Evolutionary conservation across 352 stramenopile genomes (phyloP), one percentile per base, ranked within the genome.

Genomic region (Pythium aquatile): DNA sequence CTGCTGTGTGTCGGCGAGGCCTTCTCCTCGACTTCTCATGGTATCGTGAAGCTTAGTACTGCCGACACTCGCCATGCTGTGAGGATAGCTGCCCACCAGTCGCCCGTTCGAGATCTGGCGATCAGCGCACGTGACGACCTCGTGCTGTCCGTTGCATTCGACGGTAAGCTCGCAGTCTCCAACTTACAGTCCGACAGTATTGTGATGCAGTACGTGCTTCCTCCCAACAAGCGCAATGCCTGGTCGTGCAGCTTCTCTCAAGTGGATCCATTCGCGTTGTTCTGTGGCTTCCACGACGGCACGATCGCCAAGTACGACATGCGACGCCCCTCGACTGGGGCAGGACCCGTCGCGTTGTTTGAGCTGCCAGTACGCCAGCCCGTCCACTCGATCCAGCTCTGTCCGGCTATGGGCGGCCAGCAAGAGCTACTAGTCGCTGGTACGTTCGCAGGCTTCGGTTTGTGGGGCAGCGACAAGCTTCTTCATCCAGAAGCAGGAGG

Each of bases 1-100:
- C 74, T 80, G 56, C 5, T 91, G 17, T 91, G 79, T 49, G 68
- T 89, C 16, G 79, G 78, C 11, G 82, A 88, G 17, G 65, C 72
- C 32, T 40, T 87, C 9, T 53, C 40, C 20, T 20, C 58, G 24
- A 68, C 35, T 26, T 72, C 64, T 46, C 66, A 77, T 61, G 79
- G 79, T 14, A 61, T 88, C 32, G 11, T 80, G n/a, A 76, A 81
- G 71, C 32, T 90, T 3, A 84, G 68, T 30, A 53, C 69, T 7
- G 55, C 71, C 17, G 75, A 87, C 60, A 44, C 74, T 4, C 74
- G 63, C 1, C 70, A 77, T 44, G 55, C 60, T 2, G 47, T 70
- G 14, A 55, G 58, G 39, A 72, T 89, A 24, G 24, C 66, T 0
- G 65, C 66, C 5, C 83, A 92, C 62, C 74, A 63, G 16, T 79